Evolutionary conservation across 352 stramenopile species (phyloP), one percentile per base, ranked within the genome.

Genomic region (Blastocystis sp.): DNA sequence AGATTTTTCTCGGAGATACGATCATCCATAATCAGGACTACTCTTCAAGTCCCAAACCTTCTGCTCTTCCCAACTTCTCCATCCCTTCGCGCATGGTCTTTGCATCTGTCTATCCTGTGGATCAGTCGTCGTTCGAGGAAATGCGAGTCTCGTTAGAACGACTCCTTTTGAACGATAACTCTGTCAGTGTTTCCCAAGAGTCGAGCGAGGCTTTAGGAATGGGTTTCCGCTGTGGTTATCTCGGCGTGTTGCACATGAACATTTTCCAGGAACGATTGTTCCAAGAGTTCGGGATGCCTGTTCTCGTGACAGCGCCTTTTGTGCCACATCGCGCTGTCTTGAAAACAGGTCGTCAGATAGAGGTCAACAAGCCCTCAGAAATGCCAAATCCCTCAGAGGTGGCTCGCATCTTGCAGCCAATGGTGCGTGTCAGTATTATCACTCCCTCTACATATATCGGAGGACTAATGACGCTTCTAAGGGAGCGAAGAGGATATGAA

Each of bases 161-260:
- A 87, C 93, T 99, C 3, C 95, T 95, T 56, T 91, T 99, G 0
- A 99, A 98, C 89, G 97, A 99, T 91, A 95, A 96, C 2, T 97
- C 95, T 66, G 93, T 99, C 23, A 94, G 93, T 2, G 96, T 97
- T 66, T 95, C 98, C 90, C 94, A 97, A 29, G 97, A 99, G 92
- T 97, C 93, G 5, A 97, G 90, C 94, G 95, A 92, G 34, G 94
- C 93, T 0, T 91, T 99, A 13, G 97, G 97, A 61, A 96, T 97
- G 91, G 97, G 97, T 20, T 95, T 98, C 59, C 93, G 96, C 23
- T 97, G 97, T 75, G 97, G 97, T 0, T 99, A 99, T 91, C 93
- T 99, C 59, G 97, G 97, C 0, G 91, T 98, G 15, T 87, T 99
- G 29, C 96, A 99, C 92, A 98, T 98, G 92, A 96, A 99, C 91